Evolutionary conservation across 768 basidiomycete genomes (phyloP), one percentile per base, ranked within the genome.

Genomic region (Trametopsis cervina): DNA sequence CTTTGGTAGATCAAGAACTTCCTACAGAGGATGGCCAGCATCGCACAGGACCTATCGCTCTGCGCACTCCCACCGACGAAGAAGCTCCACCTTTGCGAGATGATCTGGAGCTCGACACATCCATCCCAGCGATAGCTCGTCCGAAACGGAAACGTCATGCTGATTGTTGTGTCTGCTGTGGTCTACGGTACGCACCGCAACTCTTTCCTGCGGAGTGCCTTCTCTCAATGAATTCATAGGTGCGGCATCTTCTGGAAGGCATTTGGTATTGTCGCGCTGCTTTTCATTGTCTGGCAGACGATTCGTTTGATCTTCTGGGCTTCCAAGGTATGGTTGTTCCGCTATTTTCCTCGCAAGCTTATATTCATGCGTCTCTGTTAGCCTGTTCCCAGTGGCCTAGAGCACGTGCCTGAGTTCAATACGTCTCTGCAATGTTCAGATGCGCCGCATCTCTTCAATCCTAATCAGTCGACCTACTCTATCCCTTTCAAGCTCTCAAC

Each of bases 321-420:
- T 26, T 59, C 69, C 12, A 71, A 69, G 37, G 79, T 78, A 33
- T 50, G 43, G 60, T 53, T 38, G 12, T 39, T 38, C 33, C 17
- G 10, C 33, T 22, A 40, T 22, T 6, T 18, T 2, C 33, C 10
- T 4, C 41, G 1, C 21, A 4, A 20, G 15, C 18, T 21, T 26
- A 4, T 38, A 18, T 9, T 21, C 15, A 10, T 21, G 36, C 36
- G 11, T 40, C n/a, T n/a, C n/a, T n/a, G n/a, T n/a, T 26, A 80
- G 78, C 70, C 71, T 29, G 56, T 68, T 0, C 71, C 73, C 1
- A 74, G 75, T 33, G 76, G 76, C 10, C 63, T 80, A 4, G 78
- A 81, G 54, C 59, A 63, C n/a, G 76, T 80, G 72, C 80, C 80
- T 0, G 67, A 60, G 22, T 81, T 71, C 64, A 72, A 75, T 60